These are phyloP conservation scores for Hirschfeldia incana DNA, from an alignment of 345 rosid genomes.

Conservation along the genomic window DNA sequence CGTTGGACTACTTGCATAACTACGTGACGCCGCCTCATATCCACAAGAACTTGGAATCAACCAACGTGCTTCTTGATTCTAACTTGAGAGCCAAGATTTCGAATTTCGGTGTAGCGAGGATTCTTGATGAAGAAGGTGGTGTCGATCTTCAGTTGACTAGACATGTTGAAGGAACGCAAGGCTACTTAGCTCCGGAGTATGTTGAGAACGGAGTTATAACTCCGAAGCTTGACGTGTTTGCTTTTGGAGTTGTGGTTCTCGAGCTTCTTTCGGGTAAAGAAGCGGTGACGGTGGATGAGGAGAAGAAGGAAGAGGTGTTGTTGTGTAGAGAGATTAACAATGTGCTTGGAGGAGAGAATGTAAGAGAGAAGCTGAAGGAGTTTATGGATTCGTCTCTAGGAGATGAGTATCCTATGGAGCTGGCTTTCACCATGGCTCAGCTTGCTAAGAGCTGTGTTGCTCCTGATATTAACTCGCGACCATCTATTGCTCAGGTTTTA, in stretches of 20 bases:
- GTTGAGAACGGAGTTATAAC: slow-evolving; percentile 86
- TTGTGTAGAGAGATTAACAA: slow-evolving; percentile 46
- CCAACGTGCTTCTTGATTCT: slow-evolving; percentile 73
- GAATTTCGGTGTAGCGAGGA: slow-evolving; percentile 80
- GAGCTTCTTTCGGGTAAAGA: slow-evolving; percentile 81
- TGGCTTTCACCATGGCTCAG: slow-evolving; percentile 79
- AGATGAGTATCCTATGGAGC: slow-evolving; percentile 70
- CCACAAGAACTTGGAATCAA: slow-evolving; percentile 83
- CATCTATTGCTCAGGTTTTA: slow-evolving; percentile 53
- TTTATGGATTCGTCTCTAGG: slow-evolving; percentile 66
- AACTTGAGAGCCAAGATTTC: slow-evolving; percentile 72
- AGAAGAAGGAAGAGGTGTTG: slow-evolving; percentile 40
- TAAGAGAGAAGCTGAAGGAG: slow-evolving; percentile 56
- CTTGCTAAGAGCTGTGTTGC: slow-evolving; percentile 69
- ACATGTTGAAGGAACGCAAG: slow-evolving; percentile 83
- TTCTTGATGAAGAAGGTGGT: slow-evolving; percentile 43
- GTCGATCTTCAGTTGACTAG: slow-evolving; percentile 65
- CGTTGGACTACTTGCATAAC: slow-evolving; percentile 76
- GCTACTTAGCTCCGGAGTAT: slow-evolving; percentile 91
- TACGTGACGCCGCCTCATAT: slow-evolving; percentile 73
- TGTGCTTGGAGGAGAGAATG: slow-evolving; percentile 76
- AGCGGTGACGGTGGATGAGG: slow-evolving; percentile 49
- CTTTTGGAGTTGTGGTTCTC: slow-evolving; percentile 77
- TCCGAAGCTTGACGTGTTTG: slow-evolving; percentile 77
- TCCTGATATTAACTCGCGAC: slow-evolving; percentile 63